Base-by-base conservation (phyloP, 257 asterid genomes). In the Fraxinus pennsylvanica region DNA sequence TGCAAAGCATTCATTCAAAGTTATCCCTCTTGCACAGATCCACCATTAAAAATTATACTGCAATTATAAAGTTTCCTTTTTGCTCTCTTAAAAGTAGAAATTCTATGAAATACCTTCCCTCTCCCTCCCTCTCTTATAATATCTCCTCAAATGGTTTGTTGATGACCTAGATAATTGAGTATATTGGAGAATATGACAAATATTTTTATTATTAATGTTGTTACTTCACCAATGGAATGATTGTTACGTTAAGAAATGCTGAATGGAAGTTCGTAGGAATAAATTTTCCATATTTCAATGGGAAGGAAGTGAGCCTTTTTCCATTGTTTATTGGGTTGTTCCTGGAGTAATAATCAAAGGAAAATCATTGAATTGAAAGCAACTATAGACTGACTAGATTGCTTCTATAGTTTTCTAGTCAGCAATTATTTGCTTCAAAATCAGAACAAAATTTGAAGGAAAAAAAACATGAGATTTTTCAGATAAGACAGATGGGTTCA, bases 281-380 rank as follows among this genome's bases (percentile, higher is more conserved):
- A 10, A 12, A 2, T 27, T 63, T 63, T 63, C n/a, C 33, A 63
- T 4, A 63, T 63, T 63, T 63, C 69, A 3, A 25, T 12, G 6
- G 69, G 36, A 27, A 25, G 19, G 15, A 54, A 54, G 65, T 19
- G 65, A 33, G 35, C 35, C n/a, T 63, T 63, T 63, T n/a, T 27
- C 12, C 68, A 6, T 21, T n/a, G 32, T 61, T 61, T 21, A 21
- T 59, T 1, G 68, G 1, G 68, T 61, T 61, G 68, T 61, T 32
- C 17, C 61, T 9, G 15, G 32, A 61, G 32, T 1, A 22, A 59
- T 61, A 61, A 61, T 25, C 68, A 61, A 21, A 22, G 33, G 15
- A 61, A 61, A 61, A n/a, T 61, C 68, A 61, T 61, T 6, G 32
- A 61, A 61, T 61, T 22, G 67, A 61, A 61, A 61, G 30, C 68